phyloP scores from a whole-genome alignment of 768 basidiomycete genomes.

The Holtermannia corniformis region DNA sequence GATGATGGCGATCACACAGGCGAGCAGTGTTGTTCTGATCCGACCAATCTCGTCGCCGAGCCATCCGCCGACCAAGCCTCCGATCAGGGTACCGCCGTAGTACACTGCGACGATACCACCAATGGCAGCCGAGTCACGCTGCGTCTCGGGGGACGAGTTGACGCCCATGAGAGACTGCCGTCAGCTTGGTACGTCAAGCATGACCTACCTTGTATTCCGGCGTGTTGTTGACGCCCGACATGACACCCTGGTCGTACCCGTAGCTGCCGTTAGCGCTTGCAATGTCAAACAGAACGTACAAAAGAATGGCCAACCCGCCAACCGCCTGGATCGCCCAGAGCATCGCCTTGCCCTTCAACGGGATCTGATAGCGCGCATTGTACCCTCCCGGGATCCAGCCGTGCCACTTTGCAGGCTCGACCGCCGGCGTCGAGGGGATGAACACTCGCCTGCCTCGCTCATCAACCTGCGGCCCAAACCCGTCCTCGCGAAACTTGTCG shows the following conservation, averaged over 20 bases:
- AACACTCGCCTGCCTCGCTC: slow-evolving; percentile 3
- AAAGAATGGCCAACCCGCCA: not conserved
- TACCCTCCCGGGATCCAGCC: slow-evolving; percentile 7
- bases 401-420: slow-evolving; percentile 1
- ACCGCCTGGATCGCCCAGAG: not conserved
- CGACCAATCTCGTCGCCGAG: slow-evolving; percentile 23
- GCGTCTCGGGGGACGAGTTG: slow-evolving; percentile 3
- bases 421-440: slow-evolving; percentile 3
- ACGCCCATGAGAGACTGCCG: slow-evolving; percentile 13
- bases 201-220: slow-evolving; percentile 10
- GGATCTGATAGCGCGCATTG: not conserved
- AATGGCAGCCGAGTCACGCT: slow-evolving; percentile 4
- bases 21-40: slow-evolving; percentile 19
- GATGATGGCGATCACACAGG: slow-evolving; percentile 14
- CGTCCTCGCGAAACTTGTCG: not conserved
- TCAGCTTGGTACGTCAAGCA: not conserved
- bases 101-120: slow-evolving; percentile 30
- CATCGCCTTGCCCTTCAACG: slow-evolving; percentile 3
- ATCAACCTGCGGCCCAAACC: slow-evolving; percentile 1
- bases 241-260: slow-evolving; percentile 5
- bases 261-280: too few species aligned
- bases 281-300: not conserved
- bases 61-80: slow-evolving; percentile 18
- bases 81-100: slow-evolving; percentile 24
- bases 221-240: slow-evolving; percentile 19